phyloP scores from a whole-genome alignment of 2,329 filamentous ascomycete genomes.

The Onygenales sp. region DNA sequence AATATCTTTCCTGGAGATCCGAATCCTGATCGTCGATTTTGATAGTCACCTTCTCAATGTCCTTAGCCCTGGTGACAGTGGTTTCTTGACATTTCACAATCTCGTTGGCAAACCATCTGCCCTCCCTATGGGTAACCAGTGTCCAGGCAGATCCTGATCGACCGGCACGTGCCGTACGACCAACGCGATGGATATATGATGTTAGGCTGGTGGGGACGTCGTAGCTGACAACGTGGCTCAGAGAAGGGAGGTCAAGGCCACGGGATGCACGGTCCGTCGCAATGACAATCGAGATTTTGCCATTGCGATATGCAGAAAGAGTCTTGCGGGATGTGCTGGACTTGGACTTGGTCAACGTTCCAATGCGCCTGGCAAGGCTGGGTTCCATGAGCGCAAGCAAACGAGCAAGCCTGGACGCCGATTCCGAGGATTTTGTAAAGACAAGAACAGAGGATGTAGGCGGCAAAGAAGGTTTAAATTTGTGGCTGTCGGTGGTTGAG shows the following conservation, averaged over 20 bases:
- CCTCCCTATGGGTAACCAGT: slow-evolving; percentile 70
- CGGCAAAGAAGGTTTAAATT: slow-evolving; percentile 10
- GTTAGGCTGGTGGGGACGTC: slow-evolving; percentile 74
- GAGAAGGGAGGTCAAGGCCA: slow-evolving; percentile 70
- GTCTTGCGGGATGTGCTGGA: slow-evolving; percentile 60
- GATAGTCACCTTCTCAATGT: slow-evolving; percentile 22
- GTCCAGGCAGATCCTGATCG: slow-evolving; percentile 74
- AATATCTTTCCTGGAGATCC: slow-evolving; percentile 23
- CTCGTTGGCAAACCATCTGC: slow-evolving; percentile 83
- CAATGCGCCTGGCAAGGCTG: slow-evolving; percentile 46
- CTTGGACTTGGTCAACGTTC: slow-evolving; percentile 69
- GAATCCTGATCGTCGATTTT: slow-evolving; percentile 18
- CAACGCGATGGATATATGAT: slow-evolving; percentile 84
- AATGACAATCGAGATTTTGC: slow-evolving; percentile 63
- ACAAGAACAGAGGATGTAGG: slow-evolving; percentile 51
- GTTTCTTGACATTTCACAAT: slow-evolving; percentile 47
- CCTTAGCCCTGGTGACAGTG: slow-evolving; percentile 22
- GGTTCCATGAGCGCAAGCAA: slow-evolving; percentile 62
- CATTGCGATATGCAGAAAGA: slow-evolving; percentile 54
- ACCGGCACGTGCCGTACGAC: slow-evolving; percentile 78
- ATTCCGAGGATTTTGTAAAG: slow-evolving; percentile 86
- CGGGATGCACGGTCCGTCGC: slow-evolving; percentile 90
- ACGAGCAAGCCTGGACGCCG: slow-evolving; percentile 74
- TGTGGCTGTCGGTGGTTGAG: slow-evolving; percentile 22
- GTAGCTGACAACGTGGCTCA: slow-evolving; percentile 88